Base-by-base conservation (phyloP, 768 basidiomycete species). In the Serendipita indica region DNA sequence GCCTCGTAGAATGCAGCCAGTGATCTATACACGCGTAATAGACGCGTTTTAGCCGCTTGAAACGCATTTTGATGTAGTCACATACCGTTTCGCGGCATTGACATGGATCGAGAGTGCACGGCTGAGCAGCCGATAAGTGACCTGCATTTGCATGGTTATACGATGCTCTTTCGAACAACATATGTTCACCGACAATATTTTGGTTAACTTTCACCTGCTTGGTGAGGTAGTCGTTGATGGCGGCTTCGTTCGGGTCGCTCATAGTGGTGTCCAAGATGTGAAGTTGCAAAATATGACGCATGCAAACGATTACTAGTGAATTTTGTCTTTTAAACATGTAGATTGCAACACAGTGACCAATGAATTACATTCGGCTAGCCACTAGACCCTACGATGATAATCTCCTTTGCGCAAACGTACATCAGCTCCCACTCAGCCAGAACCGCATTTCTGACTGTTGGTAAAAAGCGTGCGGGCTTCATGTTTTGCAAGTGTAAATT, bases 401-500 rank as follows among this genome's bases (percentile, higher is more conserved):
- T 54, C 22, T 27, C 49, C 25, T 54, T 54, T 25, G 35, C n/a
- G 65, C 65, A 64, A 62, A 70, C 65, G 69, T 72, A 72, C 69
- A 78, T 83, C 84, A 88, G 86, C 86, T 89, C 87, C 87, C 86
- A 88, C 86, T 89, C 87, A 82, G 75, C 80, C 33, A 49, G 49
- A 73, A 69, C 76, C 72, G 67, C 67, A 65, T 61, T 63, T 60
- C 59, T 73, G 75, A 79, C 79, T 79, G 81, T 85, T 92, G 91
- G 89, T 89, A 91, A 77, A 76, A 92, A 92, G 89, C 89, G 89
- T 92, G 89, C 90, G 89, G 86, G 85, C 89, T 89, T 85, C 82
- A 76, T 90, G 81, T 86, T 81, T 70, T 90, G 89, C 88, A 84
- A 59, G 62, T 62, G 58, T 52, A 58, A 60, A 60, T 57, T 54